Percentiles rank a stretch among this genome's conserved stretches.
Evolutionary conservation across 768 basidiomycete genomes (phyloP).

Genomic region (Rhodotorula graminis): DNA sequence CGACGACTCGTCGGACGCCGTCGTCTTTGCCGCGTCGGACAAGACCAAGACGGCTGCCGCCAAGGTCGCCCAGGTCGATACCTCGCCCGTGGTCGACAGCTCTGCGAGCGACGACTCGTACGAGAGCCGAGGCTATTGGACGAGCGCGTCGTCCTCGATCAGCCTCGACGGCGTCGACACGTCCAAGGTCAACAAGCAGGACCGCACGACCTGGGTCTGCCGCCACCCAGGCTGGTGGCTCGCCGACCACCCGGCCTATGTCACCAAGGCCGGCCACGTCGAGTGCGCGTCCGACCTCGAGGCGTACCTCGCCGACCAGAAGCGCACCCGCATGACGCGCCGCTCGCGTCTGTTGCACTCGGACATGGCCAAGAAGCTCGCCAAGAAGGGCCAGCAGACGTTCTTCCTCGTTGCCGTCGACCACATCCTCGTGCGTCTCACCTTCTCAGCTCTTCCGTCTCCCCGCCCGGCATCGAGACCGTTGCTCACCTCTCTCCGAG

Average conservation of each 20-base stretch:
- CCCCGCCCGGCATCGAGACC: no score
- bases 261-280: constrained; percentile 22
- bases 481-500: neutral
- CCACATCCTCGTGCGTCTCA: constrained; percentile 21
- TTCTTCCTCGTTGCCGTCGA: constrained; percentile 34
- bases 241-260: constrained; percentile 18
- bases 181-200: constrained; percentile 7
- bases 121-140: constrained; percentile 22
- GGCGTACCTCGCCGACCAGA: constrained; percentile 25
- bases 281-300: constrained; percentile 31
- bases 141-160: constrained; percentile 4
- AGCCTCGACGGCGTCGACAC: constrained; percentile 18
- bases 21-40: neutral
- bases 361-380: constrained; percentile 15
- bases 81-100: neutral
- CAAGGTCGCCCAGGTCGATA: neutral
- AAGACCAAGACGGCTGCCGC: neutral
- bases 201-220: constrained; percentile 34
- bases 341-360: constrained; percentile 16
- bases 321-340: constrained; percentile 10
- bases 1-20: neutral
- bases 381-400: constrained; percentile 11
- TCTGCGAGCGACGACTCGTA: neutral
- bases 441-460: neutral
- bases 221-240: constrained; percentile 33